Conservation (phyloP, 2,329 filamentous ascomycete species). For the Claviceps sp. region DNA sequence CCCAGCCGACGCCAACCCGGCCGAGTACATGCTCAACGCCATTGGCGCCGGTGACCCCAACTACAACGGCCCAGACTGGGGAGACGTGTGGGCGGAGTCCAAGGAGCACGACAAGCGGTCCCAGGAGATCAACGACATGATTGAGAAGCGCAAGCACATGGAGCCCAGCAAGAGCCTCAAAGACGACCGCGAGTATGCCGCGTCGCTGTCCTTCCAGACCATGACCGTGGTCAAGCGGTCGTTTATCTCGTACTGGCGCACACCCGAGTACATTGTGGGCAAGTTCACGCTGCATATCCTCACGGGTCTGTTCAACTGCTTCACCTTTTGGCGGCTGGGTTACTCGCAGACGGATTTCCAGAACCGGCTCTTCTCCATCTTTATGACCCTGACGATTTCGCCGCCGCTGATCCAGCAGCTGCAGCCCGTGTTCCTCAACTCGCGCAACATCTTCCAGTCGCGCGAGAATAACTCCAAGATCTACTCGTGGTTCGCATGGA, state of each 20-base stretch:
- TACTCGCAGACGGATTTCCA: slow-evolving; percentile 49
- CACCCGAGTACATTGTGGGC: slow-evolving; percentile 48
- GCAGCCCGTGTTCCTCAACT: slow-evolving; percentile 56
- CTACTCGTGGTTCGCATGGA: slow-evolving; percentile 63
- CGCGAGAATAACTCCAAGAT: slow-evolving; percentile 68
- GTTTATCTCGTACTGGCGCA: slow-evolving; percentile 52
- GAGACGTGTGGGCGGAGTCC: slow-evolving; percentile 44
- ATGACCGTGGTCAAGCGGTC: slow-evolving; percentile 39
- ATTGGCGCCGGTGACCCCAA: slow-evolving; percentile 51
- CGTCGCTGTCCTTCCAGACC: slow-evolving; percentile 42
- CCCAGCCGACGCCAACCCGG: slow-evolving; percentile 34
- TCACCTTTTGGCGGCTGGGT: slow-evolving; percentile 54
- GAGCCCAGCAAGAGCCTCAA: slow-evolving; percentile 25
- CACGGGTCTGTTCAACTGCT: slow-evolving; percentile 54
- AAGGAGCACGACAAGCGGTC: slow-evolving; percentile 31
- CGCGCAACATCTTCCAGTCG: slow-evolving; percentile 53
- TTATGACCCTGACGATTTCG: slow-evolving; percentile 63
- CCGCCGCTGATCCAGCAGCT: slow-evolving; percentile 66
- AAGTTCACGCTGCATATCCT: slow-evolving; percentile 50
- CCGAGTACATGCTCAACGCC: slow-evolving; percentile 42
- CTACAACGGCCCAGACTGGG: slow-evolving; percentile 48
- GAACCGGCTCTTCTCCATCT: slow-evolving; percentile 60
- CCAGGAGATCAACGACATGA: slow-evolving; percentile 39
- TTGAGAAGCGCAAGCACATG: slow-evolving; percentile 28
- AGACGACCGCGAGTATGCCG: slow-evolving; percentile 49